These are phyloP conservation scores for Aspergillus bombycis DNA, from an alignment of 2,329 filamentous ascomycete genomes.

Conservation along the genomic window DNA sequence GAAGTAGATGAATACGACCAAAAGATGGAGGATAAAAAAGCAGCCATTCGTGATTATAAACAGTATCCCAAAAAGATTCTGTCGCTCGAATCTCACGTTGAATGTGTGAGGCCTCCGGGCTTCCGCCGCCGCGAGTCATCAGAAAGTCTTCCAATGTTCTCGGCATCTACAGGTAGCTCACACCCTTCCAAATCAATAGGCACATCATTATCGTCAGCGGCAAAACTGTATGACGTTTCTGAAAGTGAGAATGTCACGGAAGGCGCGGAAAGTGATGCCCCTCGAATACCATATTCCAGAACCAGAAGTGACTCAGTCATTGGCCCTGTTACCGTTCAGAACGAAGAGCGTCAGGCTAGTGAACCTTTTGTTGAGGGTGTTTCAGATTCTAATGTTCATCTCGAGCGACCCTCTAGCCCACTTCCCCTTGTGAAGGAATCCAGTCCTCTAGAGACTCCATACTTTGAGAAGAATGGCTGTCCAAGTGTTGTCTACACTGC, in stretches of 20 bases:
- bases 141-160: conserved; percentile 67
- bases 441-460: conserved; percentile 27
- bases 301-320: conserved; percentile 15
- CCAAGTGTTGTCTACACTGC: conserved; percentile 3
- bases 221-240: conserved; percentile 27
- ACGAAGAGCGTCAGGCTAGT: conserved; percentile 26
- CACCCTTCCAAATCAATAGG: conserved; percentile 56
- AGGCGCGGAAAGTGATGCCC: conserved; percentile 16
- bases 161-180: conserved; percentile 62
- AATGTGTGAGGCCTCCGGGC: conserved; percentile 33
- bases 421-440: conserved; percentile 41
- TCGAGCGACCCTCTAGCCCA: conserved; percentile 50
- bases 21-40: conserved; percentile 46
- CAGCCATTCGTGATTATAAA: conserved; percentile 53
- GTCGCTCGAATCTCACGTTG: conserved; percentile 48
- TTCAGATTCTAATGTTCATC: conserved; percentile 35
- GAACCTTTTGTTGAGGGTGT: conserved; percentile 30
- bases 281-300: conserved; percentile 6
- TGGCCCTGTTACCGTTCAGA: conserved; percentile 15
- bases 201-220: conserved; percentile 50
- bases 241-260: conserved; percentile 27
- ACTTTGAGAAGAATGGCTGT: conserved; percentile 13
- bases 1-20: conserved; percentile 44
- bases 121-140: conserved; percentile 59
- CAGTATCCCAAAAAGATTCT: conserved; percentile 54